Evolutionary conservation across 1,284 basidiomycete species (phyloP).

Genomic region (Lentinus polychrous): DNA sequence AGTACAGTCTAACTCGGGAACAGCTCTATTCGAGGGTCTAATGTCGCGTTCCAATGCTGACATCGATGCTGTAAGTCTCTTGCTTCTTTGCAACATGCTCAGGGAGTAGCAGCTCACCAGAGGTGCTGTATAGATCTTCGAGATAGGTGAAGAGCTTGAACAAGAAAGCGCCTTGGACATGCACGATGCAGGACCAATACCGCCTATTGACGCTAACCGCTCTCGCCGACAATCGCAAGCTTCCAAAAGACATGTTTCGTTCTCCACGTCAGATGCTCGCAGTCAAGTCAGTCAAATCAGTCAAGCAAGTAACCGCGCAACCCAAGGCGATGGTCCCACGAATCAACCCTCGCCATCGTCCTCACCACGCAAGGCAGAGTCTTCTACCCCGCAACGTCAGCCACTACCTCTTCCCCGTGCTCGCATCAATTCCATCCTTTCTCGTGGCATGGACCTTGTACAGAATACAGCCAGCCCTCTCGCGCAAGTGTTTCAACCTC

Average conservation of each 20-base stretch:
- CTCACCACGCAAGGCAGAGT: conserved; percentile 17
- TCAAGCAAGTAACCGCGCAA: background rate
- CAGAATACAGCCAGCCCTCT: conserved; percentile 53
- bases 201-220: conserved; percentile 18
- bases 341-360: conserved; percentile 12
- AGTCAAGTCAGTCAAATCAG: conserved; percentile 1
- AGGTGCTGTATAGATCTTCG: conserved; percentile 58
- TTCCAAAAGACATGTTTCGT: conserved; percentile 21
- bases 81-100: no score
- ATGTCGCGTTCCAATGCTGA: conserved; percentile 67
- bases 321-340: conserved; percentile 8
- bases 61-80: conserved; percentile 58
- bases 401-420: conserved; percentile 29
- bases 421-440: conserved; percentile 41
- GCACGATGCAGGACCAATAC: conserved; percentile 26
- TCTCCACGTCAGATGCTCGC: conserved; percentile 11
- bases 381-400: conserved; percentile 11
- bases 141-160: conserved; percentile 69
- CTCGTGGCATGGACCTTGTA: conserved; percentile 33
- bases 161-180: conserved; percentile 45
- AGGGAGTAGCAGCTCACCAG: conserved; percentile 6
- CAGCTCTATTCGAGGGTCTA: conserved; percentile 73
- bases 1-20: conserved; percentile 10
- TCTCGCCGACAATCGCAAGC: conserved; percentile 27
- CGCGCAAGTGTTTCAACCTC: conserved; percentile 65